Percentiles rank a stretch among this genome's conserved stretches.
Conservation (phyloP, 2,329 filamentous ascomycete species). For the Alternaria sp. region DNA sequence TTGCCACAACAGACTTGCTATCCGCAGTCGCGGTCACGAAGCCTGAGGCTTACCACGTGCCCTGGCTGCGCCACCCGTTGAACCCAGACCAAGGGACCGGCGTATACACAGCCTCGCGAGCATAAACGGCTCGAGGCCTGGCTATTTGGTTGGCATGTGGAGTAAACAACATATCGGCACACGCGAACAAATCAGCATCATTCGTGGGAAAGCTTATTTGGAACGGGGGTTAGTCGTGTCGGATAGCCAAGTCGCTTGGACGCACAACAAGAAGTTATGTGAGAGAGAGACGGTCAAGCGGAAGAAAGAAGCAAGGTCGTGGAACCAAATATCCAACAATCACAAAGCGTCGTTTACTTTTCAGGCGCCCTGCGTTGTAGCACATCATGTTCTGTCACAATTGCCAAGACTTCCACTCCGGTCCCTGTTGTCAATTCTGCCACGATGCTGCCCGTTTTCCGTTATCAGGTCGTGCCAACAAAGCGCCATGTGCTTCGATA, state of each 20-base stretch:
- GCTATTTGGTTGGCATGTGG: neutral
- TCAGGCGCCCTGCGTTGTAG: constrained; percentile 5
- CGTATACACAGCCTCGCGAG: constrained; percentile 15
- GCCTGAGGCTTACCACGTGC: constrained; percentile 16
- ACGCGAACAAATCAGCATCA: neutral
- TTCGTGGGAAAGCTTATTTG: neutral
- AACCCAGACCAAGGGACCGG: constrained; percentile 11
- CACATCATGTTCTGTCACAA: neutral
- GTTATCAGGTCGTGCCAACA: constrained; percentile 6
- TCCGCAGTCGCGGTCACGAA: constrained; percentile 4
- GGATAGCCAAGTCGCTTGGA: neutral
- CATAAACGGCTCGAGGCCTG: neutral
- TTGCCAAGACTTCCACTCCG: neutral
- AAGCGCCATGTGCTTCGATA: neutral
- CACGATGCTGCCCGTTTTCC: neutral
- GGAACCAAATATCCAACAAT: neutral
- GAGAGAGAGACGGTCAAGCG: neutral
- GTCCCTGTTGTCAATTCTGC: neutral
- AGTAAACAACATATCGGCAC: neutral
- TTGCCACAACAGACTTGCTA: constrained; percentile 1
- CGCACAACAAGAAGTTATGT: neutral
- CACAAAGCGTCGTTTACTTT: constrained; percentile 1
- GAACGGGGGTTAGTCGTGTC: neutral
- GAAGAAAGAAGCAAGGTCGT: neutral
- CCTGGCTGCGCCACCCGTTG: constrained; percentile 23